Conservation (phyloP, 345 rosid species). For the Populus simonii region DNA sequence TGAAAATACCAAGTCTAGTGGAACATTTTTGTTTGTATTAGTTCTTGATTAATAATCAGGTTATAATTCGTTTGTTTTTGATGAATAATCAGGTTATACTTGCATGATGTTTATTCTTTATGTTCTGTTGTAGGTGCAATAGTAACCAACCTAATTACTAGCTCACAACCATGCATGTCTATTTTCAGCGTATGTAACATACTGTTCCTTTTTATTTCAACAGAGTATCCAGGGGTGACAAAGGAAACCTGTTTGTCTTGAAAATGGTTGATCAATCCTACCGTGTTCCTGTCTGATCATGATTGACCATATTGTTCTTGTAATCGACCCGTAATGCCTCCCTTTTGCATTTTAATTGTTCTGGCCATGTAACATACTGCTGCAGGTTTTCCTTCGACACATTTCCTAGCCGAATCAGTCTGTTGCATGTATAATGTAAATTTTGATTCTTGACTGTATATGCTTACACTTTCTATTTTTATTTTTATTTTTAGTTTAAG, state of each 20-base stretch:
- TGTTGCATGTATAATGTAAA: background rate
- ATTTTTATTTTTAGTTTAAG: background rate
- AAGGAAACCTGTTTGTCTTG: constrained; percentile 82
- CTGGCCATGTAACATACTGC: background rate
- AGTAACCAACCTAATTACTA: background rate
- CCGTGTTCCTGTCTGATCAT: constrained; percentile 51
- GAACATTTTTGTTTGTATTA: background rate
- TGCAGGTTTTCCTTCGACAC: background rate
- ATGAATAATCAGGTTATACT: background rate
- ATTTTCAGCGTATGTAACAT: background rate
- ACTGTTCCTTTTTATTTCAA: background rate
- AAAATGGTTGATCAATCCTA: constrained; percentile 91
- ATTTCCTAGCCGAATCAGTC: background rate
- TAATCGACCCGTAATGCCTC: too few relatives aligned
- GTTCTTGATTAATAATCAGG: background rate
- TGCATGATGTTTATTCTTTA: background rate
- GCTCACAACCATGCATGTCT: background rate
- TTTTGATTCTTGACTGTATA: background rate
- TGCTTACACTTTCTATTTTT: background rate
- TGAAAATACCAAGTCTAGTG: background rate
- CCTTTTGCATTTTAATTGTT: background rate
- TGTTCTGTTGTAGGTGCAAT: background rate
- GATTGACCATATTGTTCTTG: background rate
- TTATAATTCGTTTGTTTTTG: background rate
- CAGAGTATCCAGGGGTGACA: constrained; percentile 90